Evolutionary conservation across 2,329 filamentous ascomycete species (phyloP).

Genomic region (Xylariaceae sp.): DNA sequence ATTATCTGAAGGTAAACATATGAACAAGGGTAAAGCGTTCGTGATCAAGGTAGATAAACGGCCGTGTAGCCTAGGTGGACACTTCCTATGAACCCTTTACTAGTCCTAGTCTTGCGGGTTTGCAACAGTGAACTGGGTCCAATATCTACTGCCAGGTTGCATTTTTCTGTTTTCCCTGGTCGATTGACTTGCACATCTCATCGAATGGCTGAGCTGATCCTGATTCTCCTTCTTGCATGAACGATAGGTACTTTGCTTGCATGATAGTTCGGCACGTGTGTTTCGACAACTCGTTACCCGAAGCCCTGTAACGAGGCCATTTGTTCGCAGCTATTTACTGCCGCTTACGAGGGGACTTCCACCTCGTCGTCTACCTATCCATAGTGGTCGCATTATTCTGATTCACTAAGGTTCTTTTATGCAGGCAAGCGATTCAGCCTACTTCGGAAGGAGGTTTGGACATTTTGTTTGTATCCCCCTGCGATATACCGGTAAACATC

Average conservation of each 20-base stretch:
- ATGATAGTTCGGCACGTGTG: conserved; percentile 20
- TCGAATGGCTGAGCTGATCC: background rate
- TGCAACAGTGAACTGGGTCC: background rate
- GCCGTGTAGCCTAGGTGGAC: too few species aligned
- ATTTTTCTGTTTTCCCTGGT: background rate
- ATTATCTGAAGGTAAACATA: too few species aligned
- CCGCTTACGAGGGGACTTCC: conserved; percentile 14
- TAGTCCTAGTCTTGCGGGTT: too few species aligned
- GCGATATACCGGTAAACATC: too few species aligned
- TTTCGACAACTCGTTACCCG: conserved; percentile 17
- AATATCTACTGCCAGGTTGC: background rate
- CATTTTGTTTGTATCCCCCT: conserved; percentile 7
- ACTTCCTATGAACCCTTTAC: too few species aligned
- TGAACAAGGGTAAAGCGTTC: too few species aligned
- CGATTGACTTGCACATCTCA: background rate
- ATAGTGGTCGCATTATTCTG: background rate
- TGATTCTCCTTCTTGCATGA: conserved; percentile 13
- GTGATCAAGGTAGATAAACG: too few species aligned
- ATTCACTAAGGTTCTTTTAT: conserved; percentile 8
- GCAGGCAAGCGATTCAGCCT: conserved; percentile 3
- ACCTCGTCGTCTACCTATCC: conserved; percentile 7
- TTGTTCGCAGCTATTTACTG: conserved; percentile 10
- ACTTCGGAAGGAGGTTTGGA: background rate
- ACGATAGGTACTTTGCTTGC: conserved; percentile 19
- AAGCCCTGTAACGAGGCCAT: conserved; percentile 14